phyloP scores from a whole-genome alignment of 176 grass and related monocot species.

The Paspalum vaginatum region DNA sequence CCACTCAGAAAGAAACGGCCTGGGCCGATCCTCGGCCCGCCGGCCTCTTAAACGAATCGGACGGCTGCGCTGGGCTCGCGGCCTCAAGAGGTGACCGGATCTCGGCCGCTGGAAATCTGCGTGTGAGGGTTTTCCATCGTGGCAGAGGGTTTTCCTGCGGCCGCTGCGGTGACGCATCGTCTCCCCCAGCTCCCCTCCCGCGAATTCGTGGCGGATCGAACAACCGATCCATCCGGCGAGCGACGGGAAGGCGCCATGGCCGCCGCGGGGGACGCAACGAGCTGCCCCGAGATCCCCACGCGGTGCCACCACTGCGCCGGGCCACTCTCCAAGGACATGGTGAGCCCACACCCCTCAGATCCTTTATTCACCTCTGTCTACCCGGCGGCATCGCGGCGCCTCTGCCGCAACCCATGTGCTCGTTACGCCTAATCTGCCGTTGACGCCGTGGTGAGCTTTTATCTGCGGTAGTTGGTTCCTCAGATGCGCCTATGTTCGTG shows the following conservation, averaged over 20 bases:
- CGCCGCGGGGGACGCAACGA: neutral
- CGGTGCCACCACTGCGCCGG: slow-evolving; percentile 65
- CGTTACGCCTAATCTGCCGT: neutral
- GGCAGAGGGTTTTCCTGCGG: slow-evolving; percentile 21
- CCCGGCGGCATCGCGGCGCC: neutral
- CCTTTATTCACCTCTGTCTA: neutral
- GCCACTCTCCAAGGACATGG: slow-evolving; percentile 90
- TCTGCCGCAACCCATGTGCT: neutral
- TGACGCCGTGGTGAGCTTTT: neutral
- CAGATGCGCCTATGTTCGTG: neutral
- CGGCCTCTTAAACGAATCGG: neutral
- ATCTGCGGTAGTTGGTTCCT: neutral
- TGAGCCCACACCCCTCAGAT: slow-evolving; percentile 3
- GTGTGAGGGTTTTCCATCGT: slow-evolving; percentile 20
- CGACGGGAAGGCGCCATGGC: no score
- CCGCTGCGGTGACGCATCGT: neutral
- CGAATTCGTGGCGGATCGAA: slow-evolving; percentile 11
- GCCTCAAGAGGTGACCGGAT: neutral
- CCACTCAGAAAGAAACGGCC: no score
- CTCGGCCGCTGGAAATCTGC: neutral
- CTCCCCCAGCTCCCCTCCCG: neutral
- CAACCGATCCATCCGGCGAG: neutral
- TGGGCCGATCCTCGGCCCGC: neutral
- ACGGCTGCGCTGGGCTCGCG: neutral
- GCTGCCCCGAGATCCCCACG: slow-evolving; percentile 42